A percentile compares a stretch with the other conserved stretches of the same genome.
phyloP scores from a whole-genome alignment of 106 monocot genomes.

The Dioscorea dumetorum region DNA sequence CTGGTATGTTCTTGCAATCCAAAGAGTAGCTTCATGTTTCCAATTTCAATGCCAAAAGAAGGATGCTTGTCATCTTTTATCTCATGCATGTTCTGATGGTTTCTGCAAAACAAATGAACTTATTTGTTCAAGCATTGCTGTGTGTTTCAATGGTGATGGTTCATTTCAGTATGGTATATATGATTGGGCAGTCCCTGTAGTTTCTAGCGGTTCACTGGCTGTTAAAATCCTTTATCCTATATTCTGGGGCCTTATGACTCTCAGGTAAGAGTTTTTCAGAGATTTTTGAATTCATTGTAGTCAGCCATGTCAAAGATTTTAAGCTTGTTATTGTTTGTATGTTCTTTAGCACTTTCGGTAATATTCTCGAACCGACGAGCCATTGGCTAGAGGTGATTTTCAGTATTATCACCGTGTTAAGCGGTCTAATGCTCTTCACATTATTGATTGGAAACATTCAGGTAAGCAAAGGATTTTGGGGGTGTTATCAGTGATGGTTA shows the following conservation, averaged over 20 bases:
- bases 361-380: constrained; percentile 31
- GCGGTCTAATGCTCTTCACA: constrained; percentile 32
- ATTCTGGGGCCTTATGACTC: constrained; percentile 94
- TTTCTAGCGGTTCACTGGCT: constrained; percentile 56
- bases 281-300: no score
- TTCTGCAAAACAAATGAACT: constrained; percentile 6
- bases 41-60: constrained; percentile 49
- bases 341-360: constrained; percentile 57
- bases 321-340: no score
- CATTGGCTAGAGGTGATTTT: constrained; percentile 35
- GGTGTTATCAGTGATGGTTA: neutral
- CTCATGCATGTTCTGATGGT: constrained; percentile 48
- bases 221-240: constrained; percentile 86
- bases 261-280: constrained; percentile 41
- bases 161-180: constrained; percentile 67
- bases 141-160: constrained; percentile 44
- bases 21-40: constrained; percentile 59
- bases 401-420: constrained; percentile 24
- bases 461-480: constrained; percentile 18
- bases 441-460: constrained; percentile 41
- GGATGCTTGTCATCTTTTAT: constrained; percentile 43
- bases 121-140: constrained; percentile 10
- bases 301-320: no score
- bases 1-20: constrained; percentile 93
- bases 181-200: constrained; percentile 57